Evolutionary conservation across 2,329 filamentous ascomycete species (phyloP), one percentile per base, ranked within the genome.

Genomic region (Beauveria scarabaeidicola): DNA sequence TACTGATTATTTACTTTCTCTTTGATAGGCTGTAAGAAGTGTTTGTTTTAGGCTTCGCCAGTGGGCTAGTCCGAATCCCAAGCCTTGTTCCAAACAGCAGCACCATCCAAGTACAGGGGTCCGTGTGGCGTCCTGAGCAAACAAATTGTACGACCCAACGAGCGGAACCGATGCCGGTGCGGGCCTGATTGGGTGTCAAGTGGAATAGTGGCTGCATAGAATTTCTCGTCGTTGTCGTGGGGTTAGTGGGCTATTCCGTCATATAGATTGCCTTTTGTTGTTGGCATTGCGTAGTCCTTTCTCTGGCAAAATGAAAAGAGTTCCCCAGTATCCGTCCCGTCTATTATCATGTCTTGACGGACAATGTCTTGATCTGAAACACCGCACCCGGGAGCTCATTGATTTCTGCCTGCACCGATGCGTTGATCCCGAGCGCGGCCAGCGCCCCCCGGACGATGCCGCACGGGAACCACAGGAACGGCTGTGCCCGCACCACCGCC

Each of bases 381-480:
- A 92, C 90, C 40, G 93, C 94, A 6, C 83, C 83, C 0, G 94
- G 94, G 58, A 99, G 78, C 71, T 96, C 93, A 59, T 80, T 88
- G 58, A 89, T 89, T 75, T 97, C 94, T 5, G 91, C 94, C 66
- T 96, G 90, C 1, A 99, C 93, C 1, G 88, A 95, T 10, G 92
- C 92, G 67, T 87, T 87, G 66, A 97, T 91, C 6, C 93, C 94
- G 77, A 99, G 79, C 54, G 88, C 91, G n/a, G 91, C 88, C 53
- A 99, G 77, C n/a, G 91, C 91, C 32, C 94, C 94, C 61, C 93
- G 83, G 62, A 99, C 90, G 52, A 99, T 82, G 51, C 94, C 94
- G 67, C 92, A 96, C 8, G 94, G 94, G 69, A 97, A 97, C 83
- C 91, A 97, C 15, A 99, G 79, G 72, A 95, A 97, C 88, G 89